Percentiles rank a stretch among this genome's conserved stretches.
These are phyloP conservation scores for Xylaria longipes DNA, from an alignment of 495 filamentous ascomycete genomes.

Conservation along the genomic window DNA sequence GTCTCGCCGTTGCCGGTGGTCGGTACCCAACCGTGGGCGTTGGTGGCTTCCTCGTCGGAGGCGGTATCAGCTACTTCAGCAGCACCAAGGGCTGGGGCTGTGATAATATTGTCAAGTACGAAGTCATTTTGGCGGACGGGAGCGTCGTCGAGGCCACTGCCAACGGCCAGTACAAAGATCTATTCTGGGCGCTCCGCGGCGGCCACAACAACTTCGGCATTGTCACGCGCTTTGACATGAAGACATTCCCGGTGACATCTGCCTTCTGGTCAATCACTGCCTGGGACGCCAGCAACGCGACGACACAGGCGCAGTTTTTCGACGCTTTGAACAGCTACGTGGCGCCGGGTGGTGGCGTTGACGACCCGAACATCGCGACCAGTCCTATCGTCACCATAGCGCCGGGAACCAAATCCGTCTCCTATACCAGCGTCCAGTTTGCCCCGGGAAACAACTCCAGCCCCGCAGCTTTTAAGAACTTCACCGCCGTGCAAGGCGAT, in stretches of 20 bases:
- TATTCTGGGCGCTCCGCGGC: slow-evolving; percentile 61
- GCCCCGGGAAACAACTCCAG: too few species aligned
- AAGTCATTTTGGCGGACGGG: slow-evolving; percentile 52
- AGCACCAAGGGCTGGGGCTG: slow-evolving; percentile 53
- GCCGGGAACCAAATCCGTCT: too few species aligned
- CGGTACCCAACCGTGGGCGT: slow-evolving; percentile 41
- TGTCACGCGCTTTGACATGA: slow-evolving; percentile 43
- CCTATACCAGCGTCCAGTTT: too few species aligned
- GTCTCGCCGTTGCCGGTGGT: slow-evolving; percentile 42
- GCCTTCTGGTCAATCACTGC: background rate
- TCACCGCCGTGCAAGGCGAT: too few species aligned
- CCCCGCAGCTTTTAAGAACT: too few species aligned
- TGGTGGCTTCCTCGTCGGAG: slow-evolving; percentile 49
- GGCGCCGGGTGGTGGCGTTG: too few species aligned
- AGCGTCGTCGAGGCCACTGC: slow-evolving; percentile 39
- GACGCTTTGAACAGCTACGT: too few species aligned
- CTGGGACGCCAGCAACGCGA: too few species aligned
- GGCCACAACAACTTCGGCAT: slow-evolving; percentile 58
- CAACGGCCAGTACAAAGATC: slow-evolving; percentile 49
- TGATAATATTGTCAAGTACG: slow-evolving; percentile 55
- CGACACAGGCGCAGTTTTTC: too few species aligned
- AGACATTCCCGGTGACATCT: background rate
- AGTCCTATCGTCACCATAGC: too few species aligned
- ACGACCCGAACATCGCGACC: too few species aligned
- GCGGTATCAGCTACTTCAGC: slow-evolving; percentile 49